A percentile compares a stretch with the other conserved stretches of the same genome.
phyloP scores from a whole-genome alignment of 2,329 filamentous ascomycete genomes.

The Talaromyces sp. region DNA sequence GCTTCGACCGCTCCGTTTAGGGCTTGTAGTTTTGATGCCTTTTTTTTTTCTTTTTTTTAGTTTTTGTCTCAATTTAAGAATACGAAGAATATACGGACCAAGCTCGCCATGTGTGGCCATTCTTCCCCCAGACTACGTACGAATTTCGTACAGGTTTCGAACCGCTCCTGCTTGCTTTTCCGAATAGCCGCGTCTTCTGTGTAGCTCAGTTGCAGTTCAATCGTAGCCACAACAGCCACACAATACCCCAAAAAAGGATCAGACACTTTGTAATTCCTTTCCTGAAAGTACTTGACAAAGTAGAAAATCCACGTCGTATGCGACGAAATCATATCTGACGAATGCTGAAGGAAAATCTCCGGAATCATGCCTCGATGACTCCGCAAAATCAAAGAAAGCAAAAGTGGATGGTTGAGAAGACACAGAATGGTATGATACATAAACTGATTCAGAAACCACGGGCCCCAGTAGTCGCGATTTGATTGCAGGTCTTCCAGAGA shows the following conservation, averaged over 20 bases:
- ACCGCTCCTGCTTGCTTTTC: constrained; percentile 38
- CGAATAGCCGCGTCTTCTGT: constrained; percentile 36
- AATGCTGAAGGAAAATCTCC: constrained; percentile 51
- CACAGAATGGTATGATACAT: constrained; percentile 50
- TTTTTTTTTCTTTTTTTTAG: neutral
- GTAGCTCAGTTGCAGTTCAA: constrained; percentile 50
- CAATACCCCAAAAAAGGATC: constrained; percentile 46
- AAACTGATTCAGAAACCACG: constrained; percentile 49
- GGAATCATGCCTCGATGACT: constrained; percentile 49
- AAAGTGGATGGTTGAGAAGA: constrained; percentile 49
- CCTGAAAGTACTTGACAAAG: constrained; percentile 43
- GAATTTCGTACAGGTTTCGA: constrained; percentile 41
- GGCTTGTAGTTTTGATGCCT: constrained; percentile 39
- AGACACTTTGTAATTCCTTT: constrained; percentile 41
- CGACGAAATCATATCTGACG: constrained; percentile 45
- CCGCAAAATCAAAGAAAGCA: constrained; percentile 48
- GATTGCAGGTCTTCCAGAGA: constrained; percentile 37
- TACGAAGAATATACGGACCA: constrained; percentile 25
- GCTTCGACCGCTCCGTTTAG: constrained; percentile 41
- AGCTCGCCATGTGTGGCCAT: constrained; percentile 42
- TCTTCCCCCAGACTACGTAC: constrained; percentile 34
- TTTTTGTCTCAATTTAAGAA: neutral
- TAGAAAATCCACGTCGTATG: constrained; percentile 51
- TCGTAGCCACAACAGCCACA: constrained; percentile 48
- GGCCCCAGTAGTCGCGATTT: constrained; percentile 48